Percentiles rank a stretch among this genome's conserved stretches.
Evolutionary conservation across 202 grass and related monocot species (phyloP).

Genomic region (Alloteropsis angusta): DNA sequence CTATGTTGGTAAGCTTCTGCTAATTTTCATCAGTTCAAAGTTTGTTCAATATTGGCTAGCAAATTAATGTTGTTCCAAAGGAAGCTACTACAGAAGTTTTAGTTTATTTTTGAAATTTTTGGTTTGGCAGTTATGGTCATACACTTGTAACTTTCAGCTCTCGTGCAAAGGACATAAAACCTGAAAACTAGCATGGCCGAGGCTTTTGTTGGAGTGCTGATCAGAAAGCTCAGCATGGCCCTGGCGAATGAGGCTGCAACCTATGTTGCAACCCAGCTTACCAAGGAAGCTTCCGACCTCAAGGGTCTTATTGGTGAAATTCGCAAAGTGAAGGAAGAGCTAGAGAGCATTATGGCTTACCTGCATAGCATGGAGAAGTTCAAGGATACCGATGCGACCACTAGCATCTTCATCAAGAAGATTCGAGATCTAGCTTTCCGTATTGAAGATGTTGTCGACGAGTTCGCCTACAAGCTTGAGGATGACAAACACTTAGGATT

Average conservation of each 20-base stretch:
- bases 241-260: neutral
- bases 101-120: neutral
- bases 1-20: neutral
- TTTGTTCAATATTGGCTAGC: neutral
- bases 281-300: neutral
- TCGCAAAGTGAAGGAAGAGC: neutral
- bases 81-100: neutral
- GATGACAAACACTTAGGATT: neutral
- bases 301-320: neutral
- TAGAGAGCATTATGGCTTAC: neutral
- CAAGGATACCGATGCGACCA: neutral
- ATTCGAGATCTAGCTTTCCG: neutral
- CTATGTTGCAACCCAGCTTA: neutral
- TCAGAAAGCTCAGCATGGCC: neutral
- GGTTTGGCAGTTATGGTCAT: neutral
- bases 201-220: neutral
- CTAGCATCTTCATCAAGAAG: neutral
- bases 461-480: neutral
- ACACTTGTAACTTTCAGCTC: neutral
- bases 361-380: neutral
- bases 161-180: neutral
- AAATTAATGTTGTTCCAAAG: neutral
- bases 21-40: neutral
- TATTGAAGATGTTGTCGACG: neutral
- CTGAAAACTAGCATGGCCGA: neutral